phyloP scores from a whole-genome alignment of 2,329 filamentous ascomycete genomes.

The Bipolaris gigantea region DNA sequence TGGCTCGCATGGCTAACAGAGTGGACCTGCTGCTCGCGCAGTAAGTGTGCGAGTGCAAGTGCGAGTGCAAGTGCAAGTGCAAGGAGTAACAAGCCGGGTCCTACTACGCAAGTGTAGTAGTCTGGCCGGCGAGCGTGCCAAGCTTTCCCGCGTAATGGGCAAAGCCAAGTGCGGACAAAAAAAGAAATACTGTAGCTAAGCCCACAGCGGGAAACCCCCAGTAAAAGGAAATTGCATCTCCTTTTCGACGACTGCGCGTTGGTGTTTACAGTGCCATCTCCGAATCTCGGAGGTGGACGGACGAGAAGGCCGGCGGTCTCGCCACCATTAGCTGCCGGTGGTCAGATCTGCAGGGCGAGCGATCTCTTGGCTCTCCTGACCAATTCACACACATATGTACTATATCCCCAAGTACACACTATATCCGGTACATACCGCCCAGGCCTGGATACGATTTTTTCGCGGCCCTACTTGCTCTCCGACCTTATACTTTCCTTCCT shows the following conservation, averaged over 20 bases:
- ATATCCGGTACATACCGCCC: background rate
- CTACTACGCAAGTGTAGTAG: too few species aligned
- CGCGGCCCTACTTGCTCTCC: constrained; percentile 1
- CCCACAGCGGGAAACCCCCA: background rate
- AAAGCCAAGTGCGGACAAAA: background rate
- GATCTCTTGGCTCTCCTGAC: constrained; percentile 26
- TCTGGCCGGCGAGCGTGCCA: too few species aligned
- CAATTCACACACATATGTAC: constrained; percentile 12
- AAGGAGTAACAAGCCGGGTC: background rate
- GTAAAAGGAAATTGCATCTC: constrained; percentile 17
- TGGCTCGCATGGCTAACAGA: background rate
- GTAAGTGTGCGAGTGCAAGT: background rate
- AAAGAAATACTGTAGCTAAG: background rate
- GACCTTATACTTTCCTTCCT: constrained; percentile 22
- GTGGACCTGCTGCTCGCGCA: background rate
- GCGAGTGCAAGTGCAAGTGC: too few species aligned
- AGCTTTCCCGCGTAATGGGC: too few species aligned
- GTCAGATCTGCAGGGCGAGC: constrained; percentile 19
- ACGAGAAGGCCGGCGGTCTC: constrained; percentile 19
- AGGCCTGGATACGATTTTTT: background rate
- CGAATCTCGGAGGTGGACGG: constrained; percentile 20
- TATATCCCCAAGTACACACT: too few species aligned
- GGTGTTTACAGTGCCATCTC: constrained; percentile 9
- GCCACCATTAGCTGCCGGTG: constrained; percentile 24
- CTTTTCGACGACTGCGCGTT: constrained; percentile 8